Percentiles rank a stretch among this genome's conserved stretches.
Conservation (phyloP, 2,329 filamentous ascomycete species). For the Sporothrix curviconia region DNA sequence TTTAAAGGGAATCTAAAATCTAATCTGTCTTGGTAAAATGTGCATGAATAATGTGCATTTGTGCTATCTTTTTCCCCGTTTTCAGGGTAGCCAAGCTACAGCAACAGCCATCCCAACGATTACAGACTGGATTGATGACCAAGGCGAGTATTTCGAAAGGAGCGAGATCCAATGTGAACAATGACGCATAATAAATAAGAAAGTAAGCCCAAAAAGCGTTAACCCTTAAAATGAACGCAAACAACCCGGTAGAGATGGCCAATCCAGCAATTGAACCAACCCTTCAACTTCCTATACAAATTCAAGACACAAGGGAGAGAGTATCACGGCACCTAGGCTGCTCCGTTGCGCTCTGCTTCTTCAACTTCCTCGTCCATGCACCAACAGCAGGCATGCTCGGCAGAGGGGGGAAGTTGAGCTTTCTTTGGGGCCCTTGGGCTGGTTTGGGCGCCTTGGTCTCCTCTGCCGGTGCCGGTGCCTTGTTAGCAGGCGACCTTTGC, state of each 20-base stretch:
- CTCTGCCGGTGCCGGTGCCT: background rate
- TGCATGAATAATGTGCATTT: background rate
- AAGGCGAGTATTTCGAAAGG: no score
- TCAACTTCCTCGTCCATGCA: conserved; percentile 55
- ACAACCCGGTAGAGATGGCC: no score
- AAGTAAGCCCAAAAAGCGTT: no score
- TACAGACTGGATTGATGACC: no score
- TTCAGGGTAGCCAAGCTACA: background rate
- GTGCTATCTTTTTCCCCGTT: background rate
- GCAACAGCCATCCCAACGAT: no score
- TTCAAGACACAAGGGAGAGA: background rate
- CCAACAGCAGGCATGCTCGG: conserved; percentile 30
- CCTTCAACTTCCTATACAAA: background rate
- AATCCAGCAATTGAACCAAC: no score
- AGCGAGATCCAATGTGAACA: no score
- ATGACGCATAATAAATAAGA: no score
- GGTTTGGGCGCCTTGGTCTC: conserved; percentile 14
- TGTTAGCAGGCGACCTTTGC: no score
- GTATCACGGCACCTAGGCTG: background rate
- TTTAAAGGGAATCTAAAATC: no score
- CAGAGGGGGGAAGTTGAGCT: conserved; percentile 13
- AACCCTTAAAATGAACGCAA: no score
- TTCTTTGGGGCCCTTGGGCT: conserved; percentile 1
- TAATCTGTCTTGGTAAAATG: no score
- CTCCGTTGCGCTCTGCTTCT: conserved; percentile 32